Percentiles rank a stretch among this genome's conserved stretches.
These are phyloP conservation scores for Candida maesae DNA, from an alignment of 805 yeast genomes.

Conservation along the genomic window DNA sequence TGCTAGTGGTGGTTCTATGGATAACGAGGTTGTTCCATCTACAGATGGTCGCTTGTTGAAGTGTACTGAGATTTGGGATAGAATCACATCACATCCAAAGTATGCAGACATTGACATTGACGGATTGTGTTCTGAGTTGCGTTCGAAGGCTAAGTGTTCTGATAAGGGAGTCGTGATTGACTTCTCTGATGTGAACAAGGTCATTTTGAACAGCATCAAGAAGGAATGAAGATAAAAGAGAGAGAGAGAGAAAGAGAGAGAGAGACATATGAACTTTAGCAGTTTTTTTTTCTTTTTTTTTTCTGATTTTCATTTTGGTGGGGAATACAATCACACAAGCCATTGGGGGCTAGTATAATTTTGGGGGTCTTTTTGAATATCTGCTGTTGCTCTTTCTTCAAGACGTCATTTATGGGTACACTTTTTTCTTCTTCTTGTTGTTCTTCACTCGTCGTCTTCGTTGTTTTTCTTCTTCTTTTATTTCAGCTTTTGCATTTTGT, in stretches of 20 bases:
- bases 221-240: no score
- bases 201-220: constrained; percentile 26
- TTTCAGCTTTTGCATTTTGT: no score
- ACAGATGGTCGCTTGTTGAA: constrained; percentile 56
- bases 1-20: constrained; percentile 19
- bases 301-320: not conserved
- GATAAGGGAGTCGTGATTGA: constrained; percentile 89
- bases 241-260: no score
- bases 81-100: constrained; percentile 90
- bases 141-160: constrained; percentile 91
- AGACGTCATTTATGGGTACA: no score
- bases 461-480: not conserved
- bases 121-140: constrained; percentile 85
- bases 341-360: no score
- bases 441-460: not conserved
- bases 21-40: constrained; percentile 59
- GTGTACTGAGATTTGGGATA: constrained; percentile 95
- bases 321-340: no score
- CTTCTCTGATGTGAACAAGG: constrained; percentile 70
- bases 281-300: not conserved
- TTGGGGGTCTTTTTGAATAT: no score
- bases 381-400: no score
- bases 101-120: constrained; percentile 93
- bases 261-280: no score
- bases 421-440: not conserved